phyloP scores from a whole-genome alignment of 495 filamentous ascomycete genomes.

The Penicillium lagena region DNA sequence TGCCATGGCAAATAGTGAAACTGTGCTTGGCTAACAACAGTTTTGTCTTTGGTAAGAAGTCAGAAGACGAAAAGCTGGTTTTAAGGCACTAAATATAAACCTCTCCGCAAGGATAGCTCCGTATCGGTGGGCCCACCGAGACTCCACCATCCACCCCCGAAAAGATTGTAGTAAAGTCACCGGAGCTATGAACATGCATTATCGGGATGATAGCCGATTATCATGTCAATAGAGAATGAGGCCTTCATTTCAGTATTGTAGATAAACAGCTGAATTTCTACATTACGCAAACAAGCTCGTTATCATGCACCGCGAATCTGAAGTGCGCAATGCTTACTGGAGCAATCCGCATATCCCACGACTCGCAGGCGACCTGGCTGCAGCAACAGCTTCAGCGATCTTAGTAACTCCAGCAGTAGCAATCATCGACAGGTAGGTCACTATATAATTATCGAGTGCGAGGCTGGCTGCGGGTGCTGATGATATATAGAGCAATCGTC shows the following conservation, averaged over 20 bases:
- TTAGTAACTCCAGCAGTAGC: constrained; percentile 24
- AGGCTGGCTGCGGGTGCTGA: not conserved
- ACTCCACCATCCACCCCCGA: no score
- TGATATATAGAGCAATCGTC: constrained; percentile 19
- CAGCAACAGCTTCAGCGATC: constrained; percentile 24
- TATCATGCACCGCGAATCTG: constrained; percentile 8
- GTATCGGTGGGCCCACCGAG: no score
- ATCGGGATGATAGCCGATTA: not conserved
- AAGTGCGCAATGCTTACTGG: constrained; percentile 6
- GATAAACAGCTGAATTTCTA: not conserved
- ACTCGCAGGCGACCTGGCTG: constrained; percentile 21
- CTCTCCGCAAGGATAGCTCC: no score
- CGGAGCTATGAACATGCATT: no score
- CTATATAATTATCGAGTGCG: not conserved
- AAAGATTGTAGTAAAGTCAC: no score
- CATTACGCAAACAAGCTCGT: not conserved
- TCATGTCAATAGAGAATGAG: not conserved
- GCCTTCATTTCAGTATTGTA: not conserved
- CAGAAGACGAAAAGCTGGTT: no score
- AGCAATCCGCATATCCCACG: constrained; percentile 1
- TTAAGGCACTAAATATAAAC: no score
- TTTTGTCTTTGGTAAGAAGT: no score
- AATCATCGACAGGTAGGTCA: constrained; percentile 24
- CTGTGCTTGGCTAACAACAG: no score
- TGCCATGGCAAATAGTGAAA: constrained; percentile 8